Evolutionary conservation across 805 yeast genomes (phyloP).

Genomic region (Nakazawaea anatomiae): DNA sequence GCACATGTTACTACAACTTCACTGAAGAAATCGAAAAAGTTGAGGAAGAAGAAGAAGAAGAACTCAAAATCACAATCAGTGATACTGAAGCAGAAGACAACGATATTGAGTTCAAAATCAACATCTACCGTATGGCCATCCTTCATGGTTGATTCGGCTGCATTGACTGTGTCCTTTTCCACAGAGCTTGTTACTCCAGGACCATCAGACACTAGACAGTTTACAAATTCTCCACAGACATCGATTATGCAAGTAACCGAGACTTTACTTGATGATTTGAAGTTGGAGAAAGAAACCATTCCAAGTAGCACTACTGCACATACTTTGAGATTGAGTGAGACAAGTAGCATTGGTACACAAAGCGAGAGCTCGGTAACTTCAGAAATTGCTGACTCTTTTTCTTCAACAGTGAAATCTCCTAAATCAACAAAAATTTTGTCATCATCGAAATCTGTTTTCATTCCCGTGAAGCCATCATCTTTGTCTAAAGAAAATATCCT

Average conservation of each 20-base stretch:
- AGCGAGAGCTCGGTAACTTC: no score
- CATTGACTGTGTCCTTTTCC: constrained; percentile 4
- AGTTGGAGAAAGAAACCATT: background rate
- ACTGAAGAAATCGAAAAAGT: background rate
- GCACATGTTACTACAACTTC: background rate
- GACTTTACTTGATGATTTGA: background rate
- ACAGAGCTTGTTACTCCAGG: constrained; percentile 8
- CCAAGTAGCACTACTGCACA: background rate
- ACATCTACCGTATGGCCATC: background rate
- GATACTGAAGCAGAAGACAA: background rate
- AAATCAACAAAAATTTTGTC: no score
- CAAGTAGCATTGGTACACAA: no score
- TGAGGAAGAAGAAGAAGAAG: background rate
- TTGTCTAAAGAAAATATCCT: no score
- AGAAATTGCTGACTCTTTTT: no score
- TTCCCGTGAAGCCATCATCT: no score
- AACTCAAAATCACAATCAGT: background rate
- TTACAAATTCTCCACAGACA: background rate
- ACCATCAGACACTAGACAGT: background rate
- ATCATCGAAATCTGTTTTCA: no score
- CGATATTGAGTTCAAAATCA: background rate
- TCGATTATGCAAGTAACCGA: background rate
- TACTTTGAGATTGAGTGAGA: no score
- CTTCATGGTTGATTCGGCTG: background rate
- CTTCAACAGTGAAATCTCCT: no score